These are phyloP conservation scores for Hirsutella minnesotensis DNA, from an alignment of 2,329 filamentous ascomycete species.

Conservation along the genomic window DNA sequence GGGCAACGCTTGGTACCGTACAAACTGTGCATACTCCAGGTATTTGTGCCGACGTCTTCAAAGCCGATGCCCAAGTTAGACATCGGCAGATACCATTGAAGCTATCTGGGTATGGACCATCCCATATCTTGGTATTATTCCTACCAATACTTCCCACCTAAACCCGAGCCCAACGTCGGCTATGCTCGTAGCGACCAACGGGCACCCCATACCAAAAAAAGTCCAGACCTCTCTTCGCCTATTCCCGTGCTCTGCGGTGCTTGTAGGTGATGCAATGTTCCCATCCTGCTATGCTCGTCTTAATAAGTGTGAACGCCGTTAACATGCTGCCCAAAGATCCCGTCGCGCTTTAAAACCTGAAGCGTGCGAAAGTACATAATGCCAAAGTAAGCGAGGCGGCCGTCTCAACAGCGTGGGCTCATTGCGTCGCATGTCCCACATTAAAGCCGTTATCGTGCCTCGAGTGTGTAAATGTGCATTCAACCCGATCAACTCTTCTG, in stretches of 20 bases:
- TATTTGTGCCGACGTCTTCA: too few species aligned
- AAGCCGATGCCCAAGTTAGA: too few species aligned
- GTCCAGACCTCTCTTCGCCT: conserved; percentile 3
- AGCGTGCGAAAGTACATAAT: conserved; percentile 17
- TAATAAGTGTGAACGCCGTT: conserved; percentile 22
- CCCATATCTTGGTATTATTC: conserved; percentile 8
- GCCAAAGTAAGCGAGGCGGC: conserved; percentile 7
- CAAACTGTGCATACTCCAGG: too few species aligned
- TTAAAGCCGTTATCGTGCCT: not conserved
- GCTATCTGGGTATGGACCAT: too few species aligned
- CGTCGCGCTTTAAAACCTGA: conserved; percentile 18
- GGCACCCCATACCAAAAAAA: not conserved
- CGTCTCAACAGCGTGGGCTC: not conserved
- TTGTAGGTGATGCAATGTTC: conserved; percentile 16
- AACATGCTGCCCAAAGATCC: conserved; percentile 21
- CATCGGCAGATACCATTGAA: too few species aligned
- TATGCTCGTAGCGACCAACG: not conserved
- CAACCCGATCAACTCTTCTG: not conserved
- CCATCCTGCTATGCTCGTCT: conserved; percentile 7
- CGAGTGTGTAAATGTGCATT: not conserved
- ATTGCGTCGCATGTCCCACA: not conserved
- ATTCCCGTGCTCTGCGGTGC: conserved; percentile 4
- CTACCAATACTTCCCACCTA: conserved; percentile 8
- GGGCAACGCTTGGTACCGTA: too few species aligned
- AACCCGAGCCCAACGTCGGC: conserved; percentile 4